phyloP scores from a whole-genome alignment of 192 early-diverging fungal genomes.

The Backusella macrospora region DNA sequence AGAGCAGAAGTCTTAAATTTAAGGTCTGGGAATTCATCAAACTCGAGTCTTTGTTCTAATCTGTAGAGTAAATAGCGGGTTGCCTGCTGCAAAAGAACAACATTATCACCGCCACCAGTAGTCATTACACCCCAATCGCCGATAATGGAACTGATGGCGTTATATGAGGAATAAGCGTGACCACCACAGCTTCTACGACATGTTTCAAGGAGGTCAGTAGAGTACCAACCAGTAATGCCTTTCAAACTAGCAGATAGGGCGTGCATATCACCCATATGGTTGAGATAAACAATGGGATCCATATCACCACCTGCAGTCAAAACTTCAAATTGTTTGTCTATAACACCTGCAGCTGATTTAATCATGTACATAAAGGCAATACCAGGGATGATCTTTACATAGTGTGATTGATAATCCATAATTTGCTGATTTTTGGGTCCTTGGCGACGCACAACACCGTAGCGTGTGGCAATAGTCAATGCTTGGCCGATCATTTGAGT shows the following conservation, averaged over 20 bases:
- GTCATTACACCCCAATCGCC: constrained; percentile 66
- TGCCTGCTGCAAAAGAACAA: constrained; percentile 51
- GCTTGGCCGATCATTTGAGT: constrained; percentile 49
- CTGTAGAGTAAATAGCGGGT: constrained; percentile 48
- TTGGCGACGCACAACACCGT: constrained; percentile 64
- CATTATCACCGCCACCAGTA: constrained; percentile 57
- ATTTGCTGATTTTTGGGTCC: constrained; percentile 65
- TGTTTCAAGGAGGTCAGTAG: constrained; percentile 51
- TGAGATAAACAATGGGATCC: constrained; percentile 48
- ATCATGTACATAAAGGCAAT: constrained; percentile 56
- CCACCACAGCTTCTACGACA: constrained; percentile 62
- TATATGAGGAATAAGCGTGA: constrained; percentile 71
- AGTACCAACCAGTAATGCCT: constrained; percentile 52
- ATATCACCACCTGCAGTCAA: constrained; percentile 50
- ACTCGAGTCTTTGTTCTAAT: constrained; percentile 27
- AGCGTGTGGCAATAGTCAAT: constrained; percentile 59
- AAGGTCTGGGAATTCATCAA: constrained; percentile 27
- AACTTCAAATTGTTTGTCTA: constrained; percentile 28
- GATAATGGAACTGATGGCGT: constrained; percentile 60
- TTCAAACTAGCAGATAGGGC: constrained; percentile 59
- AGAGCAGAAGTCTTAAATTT: constrained; percentile 26
- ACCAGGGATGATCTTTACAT: constrained; percentile 59
- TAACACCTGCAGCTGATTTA: not conserved
- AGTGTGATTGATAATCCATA: constrained; percentile 66
- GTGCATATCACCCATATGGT: constrained; percentile 58